Conservation (phyloP, 345 rosid species). For the Hypericum perforatum region DNA sequence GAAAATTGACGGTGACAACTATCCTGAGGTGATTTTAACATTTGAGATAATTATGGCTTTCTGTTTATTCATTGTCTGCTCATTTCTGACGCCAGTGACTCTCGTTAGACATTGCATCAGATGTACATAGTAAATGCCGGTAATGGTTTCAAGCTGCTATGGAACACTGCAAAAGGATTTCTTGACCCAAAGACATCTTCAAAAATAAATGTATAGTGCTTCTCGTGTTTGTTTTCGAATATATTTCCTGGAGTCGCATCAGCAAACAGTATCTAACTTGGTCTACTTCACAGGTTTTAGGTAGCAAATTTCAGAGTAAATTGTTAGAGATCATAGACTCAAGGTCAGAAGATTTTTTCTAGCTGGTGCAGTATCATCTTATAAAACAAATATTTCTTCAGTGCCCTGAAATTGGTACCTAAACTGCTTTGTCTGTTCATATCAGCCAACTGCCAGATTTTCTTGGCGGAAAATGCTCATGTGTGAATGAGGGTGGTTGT, state of each 20-base stretch:
- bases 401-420: constrained; percentile 5
- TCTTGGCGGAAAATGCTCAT: constrained; percentile 86
- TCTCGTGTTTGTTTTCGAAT: neutral
- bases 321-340: constrained; percentile 74
- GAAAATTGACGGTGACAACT: constrained; percentile 96
- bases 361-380: neutral
- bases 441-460: constrained; percentile 88
- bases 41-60: neutral
- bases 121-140: constrained; percentile 92
- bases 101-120: constrained; percentile 75
- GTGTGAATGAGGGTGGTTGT: constrained; percentile 77
- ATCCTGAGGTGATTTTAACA: constrained; percentile 69
- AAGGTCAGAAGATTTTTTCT: constrained; percentile 35
- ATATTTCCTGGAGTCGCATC: constrained; percentile 8
- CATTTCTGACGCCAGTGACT: constrained; percentile 10
- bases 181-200: constrained; percentile 87
- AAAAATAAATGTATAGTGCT: constrained; percentile 62
- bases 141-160: constrained; percentile 66
- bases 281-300: constrained; percentile 56
- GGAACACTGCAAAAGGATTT: constrained; percentile 83
- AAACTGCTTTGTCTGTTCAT: constrained; percentile 13
- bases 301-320: constrained; percentile 58
- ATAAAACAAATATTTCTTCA: neutral
- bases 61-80: constrained; percentile 7
- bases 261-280: constrained; percentile 16